Conservation (phyloP, 2,329 filamentous ascomycete species). For the Pseudogymnoascus pannorum region DNA sequence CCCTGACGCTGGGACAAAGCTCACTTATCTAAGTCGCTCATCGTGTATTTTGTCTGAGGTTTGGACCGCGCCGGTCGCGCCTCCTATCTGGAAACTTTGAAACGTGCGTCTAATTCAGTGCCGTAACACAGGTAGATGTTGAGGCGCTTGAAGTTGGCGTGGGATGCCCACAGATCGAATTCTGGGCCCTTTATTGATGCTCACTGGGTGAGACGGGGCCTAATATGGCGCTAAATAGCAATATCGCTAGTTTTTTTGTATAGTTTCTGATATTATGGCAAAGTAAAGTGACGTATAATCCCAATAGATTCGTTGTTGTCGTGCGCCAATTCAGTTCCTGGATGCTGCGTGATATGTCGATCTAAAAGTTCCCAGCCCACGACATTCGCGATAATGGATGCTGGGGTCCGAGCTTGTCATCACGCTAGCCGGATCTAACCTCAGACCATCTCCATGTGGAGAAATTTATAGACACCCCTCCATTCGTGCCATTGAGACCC, state of each 20-base stretch:
- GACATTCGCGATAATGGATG: conserved; percentile 8
- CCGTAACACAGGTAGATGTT: neutral
- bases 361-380: conserved; percentile 8
- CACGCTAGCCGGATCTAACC: conserved; percentile 4
- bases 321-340: conserved; percentile 3
- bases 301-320: neutral
- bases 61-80: conserved; percentile 13
- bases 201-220: neutral
- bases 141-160: neutral
- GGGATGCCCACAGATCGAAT: neutral
- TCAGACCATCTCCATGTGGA: conserved; percentile 2
- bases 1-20: neutral
- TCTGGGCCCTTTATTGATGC: neutral
- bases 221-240: neutral
- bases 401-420: neutral
- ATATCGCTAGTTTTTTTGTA: neutral
- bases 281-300: neutral
- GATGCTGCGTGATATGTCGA: conserved; percentile 4
- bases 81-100: conserved; percentile 8
- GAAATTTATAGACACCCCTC: conserved; percentile 5
- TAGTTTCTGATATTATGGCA: neutral
- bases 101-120: neutral
- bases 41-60: conserved; percentile 34
- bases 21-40: conserved; percentile 93
- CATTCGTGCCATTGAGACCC: neutral